Evolutionary conservation across 352 stramenopile species (phyloP).

Genomic region (Globisporangium rhizosaccharum): DNA sequence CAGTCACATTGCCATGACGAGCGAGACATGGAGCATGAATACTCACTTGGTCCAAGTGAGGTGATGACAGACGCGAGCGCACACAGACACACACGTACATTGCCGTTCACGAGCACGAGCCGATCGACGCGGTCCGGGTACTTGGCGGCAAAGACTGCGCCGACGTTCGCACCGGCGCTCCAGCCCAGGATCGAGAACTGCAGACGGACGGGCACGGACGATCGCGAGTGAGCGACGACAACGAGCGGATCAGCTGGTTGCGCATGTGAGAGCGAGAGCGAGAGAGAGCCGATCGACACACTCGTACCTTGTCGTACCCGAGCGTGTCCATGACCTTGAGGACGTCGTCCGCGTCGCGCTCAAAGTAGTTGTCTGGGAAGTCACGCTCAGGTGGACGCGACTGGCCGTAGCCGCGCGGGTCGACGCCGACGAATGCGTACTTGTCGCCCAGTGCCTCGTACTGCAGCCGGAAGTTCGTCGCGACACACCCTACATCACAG

Average conservation of each 20-base stretch:
- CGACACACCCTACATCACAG: conserved; percentile 25
- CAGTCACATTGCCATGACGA: not conserved
- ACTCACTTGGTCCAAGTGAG: not conserved
- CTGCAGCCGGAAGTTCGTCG: conserved; percentile 57
- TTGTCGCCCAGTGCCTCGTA: conserved; percentile 38
- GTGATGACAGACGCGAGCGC: not conserved
- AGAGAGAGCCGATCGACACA: not conserved
- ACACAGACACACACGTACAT: conserved; percentile 32
- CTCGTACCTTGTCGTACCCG: conserved; percentile 42
- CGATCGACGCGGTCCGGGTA: conserved; percentile 62
- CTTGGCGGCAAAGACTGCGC: conserved; percentile 60
- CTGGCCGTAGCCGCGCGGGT: conserved; percentile 51
- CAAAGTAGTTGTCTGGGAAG: conserved; percentile 50
- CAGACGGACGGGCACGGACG: not conserved
- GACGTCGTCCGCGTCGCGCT: conserved; percentile 71
- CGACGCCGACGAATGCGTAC: conserved; percentile 64
- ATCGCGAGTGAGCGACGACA: not conserved
- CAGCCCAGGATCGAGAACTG: conserved; percentile 72
- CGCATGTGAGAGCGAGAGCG: not conserved
- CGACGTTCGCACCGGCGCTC: conserved; percentile 72
- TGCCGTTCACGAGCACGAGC: conserved; percentile 75
- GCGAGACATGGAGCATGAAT: not conserved
- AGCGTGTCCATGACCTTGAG: conserved; percentile 51
- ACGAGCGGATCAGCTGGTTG: not conserved
- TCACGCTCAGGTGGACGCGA: conserved; percentile 38